Conservation (phyloP, 208 protist species). For the Tritrichomonas musculus region DNA sequence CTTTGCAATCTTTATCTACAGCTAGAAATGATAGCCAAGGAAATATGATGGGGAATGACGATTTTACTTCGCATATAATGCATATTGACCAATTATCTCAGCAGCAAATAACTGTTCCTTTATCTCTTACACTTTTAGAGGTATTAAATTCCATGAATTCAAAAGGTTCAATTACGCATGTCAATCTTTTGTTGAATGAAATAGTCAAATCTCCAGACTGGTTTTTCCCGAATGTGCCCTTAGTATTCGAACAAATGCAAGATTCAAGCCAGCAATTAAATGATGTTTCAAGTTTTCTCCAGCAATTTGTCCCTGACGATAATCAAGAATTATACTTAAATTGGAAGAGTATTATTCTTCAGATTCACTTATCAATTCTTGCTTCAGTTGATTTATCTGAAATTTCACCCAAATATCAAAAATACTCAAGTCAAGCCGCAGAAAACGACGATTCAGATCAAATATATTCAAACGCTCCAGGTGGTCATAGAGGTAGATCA, state of each 20-base stretch:
- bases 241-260: not conserved
- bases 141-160: not conserved
- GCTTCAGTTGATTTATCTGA: too few relatives aligned
- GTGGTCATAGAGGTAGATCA: too few relatives aligned
- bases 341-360: not conserved
- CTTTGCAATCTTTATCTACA: too few relatives aligned
- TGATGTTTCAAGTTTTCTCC: not conserved
- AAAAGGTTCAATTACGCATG: not conserved
- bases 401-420: too few relatives aligned
- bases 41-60: too few relatives aligned
- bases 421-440: too few relatives aligned
- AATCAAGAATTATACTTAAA: not conserved
- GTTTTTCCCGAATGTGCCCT: not conserved
- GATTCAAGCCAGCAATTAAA: not conserved
- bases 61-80: too few relatives aligned
- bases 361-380: not conserved
- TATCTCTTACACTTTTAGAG: not conserved
- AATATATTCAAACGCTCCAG: too few relatives aligned
- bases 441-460: too few relatives aligned
- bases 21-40: too few relatives aligned
- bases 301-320: not conserved
- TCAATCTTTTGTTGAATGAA: not conserved
- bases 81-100: not conserved
- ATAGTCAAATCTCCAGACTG: not conserved
- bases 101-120: not conserved